Base-by-base conservation (phyloP, 2,329 filamentous ascomycete genomes). In the Neofusicoccum laricinum region DNA sequence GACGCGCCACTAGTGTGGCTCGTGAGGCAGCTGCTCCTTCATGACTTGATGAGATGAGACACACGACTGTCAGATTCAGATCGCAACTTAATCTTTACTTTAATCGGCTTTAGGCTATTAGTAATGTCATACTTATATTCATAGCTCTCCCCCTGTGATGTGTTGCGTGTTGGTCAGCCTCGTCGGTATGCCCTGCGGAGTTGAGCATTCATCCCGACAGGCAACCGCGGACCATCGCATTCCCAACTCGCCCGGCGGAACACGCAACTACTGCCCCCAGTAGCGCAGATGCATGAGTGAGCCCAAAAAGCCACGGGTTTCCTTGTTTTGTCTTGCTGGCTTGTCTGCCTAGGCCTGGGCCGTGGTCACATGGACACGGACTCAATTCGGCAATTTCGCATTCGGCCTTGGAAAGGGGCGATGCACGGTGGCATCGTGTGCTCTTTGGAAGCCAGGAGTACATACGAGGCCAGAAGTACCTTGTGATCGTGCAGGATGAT, bases 31-130 rank as follows among this genome's bases (percentile, higher is more conserved):
- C 41, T 8, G 30, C 41, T 14, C 15, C 12, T 59, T 59, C 25
- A 59, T 36, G 55, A 59, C 41, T 36, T 46, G 30, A 51, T 30
- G 49, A 51, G 41, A 59, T 38, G 41, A 59, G 55, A 59, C 38
- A 30, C 7, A 59, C 55, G 55, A 41, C 55, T 36, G 55, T 48
- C 55, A 11, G 40, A 17, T 15, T 17, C 43, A 59, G 30, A 59
- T 59, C 55, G 25, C 38, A 48, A 45, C 55, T n/a, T 59, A 59
- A 59, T 59, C 17, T 32, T 40, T 46, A 59, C 25, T 45, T 45
- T 32, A 59, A 46, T 59, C 41, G 43, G 19, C 17, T 34, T 21
- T 40, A 15, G 38, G 2, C 11, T 58, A 41, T 58, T 32, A 17
- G 14, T 58, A 58, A 30, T 45, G 40, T 45, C 38, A 43, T 58